Conservation (phyloP, 2,329 filamentous ascomycete genomes). For the Volutella citrinella region DNA sequence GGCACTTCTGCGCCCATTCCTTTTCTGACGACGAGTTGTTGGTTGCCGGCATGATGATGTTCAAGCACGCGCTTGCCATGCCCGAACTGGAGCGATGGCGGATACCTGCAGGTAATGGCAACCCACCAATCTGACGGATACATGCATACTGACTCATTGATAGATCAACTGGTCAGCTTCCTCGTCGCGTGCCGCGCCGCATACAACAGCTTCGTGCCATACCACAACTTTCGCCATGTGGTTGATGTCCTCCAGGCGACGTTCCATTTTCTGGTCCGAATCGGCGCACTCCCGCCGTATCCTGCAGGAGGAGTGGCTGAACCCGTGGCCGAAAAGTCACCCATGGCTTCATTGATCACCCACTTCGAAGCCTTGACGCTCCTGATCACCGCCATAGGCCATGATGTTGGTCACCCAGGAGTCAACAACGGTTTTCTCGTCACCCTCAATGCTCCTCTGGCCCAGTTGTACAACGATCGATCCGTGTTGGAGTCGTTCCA, state of each 20-base stretch:
- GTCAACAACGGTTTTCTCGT: slow-evolving; percentile 98
- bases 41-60: slow-evolving; percentile 80
- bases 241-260: slow-evolving; percentile 93
- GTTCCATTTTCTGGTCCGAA: slow-evolving; percentile 82
- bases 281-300: slow-evolving; percentile 73
- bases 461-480: slow-evolving; percentile 93
- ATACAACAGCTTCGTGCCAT: slow-evolving; percentile 96
- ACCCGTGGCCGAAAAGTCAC: slow-evolving; percentile 46
- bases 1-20: slow-evolving; percentile 87
- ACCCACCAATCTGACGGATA: neutral
- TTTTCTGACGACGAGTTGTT: slow-evolving; percentile 89
- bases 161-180: slow-evolving; percentile 80
- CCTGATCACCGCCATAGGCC: slow-evolving; percentile 92
- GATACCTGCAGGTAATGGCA: slow-evolving; percentile 73
- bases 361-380: slow-evolving; percentile 88
- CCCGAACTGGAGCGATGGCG: slow-evolving; percentile 79
- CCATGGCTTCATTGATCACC: slow-evolving; percentile 71
- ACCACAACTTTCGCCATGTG: slow-evolving; percentile 97
- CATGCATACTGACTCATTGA: slow-evolving; percentile 36
- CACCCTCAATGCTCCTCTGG: slow-evolving; percentile 85
- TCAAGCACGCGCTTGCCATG: slow-evolving; percentile 81
- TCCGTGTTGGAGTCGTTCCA: slow-evolving; percentile 97
- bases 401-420: slow-evolving; percentile 95
- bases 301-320: slow-evolving; percentile 35
- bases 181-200: slow-evolving; percentile 83